Evolutionary conservation across 2,329 filamentous ascomycete genomes (phyloP), one percentile per base, ranked within the genome.

Genomic region (Ceratocystis smalleyi): DNA sequence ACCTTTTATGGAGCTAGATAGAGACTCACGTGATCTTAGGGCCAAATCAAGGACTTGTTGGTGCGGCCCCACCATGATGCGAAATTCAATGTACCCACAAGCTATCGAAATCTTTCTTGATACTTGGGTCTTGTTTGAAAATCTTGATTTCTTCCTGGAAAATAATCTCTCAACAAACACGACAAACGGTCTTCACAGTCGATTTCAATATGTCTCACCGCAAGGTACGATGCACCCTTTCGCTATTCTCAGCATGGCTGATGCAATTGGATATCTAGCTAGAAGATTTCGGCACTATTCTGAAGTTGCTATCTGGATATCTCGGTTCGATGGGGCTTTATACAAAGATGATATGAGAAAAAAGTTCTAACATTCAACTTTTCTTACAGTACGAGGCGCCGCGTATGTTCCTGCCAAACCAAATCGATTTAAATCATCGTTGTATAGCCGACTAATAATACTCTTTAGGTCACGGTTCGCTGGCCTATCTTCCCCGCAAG

Each of bases 401-500:
- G 76, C 88, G 92, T 65, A 65, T 65, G 64, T 65, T 40, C 15
- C n/a, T n/a, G n/a, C 54, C 47, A 10, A 19, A 40, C 35, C 10
- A 12, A 43, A 15, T 55, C 40, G 45, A 63, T 45, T 22, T n/a
- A 32, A 24, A 57, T 22, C 24, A 24, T 17, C 22, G 22, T n/a
- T 17, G 24, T 51, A 57, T 24, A 17, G 30, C 43, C 55, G 35
- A 63, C 64, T 65, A 65, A 65, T 60, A 43, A 65, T 60, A 43
- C 22, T 12, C 3, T 45, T 22, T 17, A 65, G 64, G 64, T 78
- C 92, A 97, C 83, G 94, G 92, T 77, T 91, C 88, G 76, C 83
- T 97, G 78, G 88, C 88, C 72, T 92, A 85, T 81, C 79, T 94
- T 75, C 89, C 89, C 70, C 81, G 89, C 76, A 96, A 96, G 90